A percentile compares a stretch with the other conserved stretches of the same genome.
These are phyloP conservation scores for Capillidium rhysosporum DNA, from an alignment of 371 early-diverging fungal species.

Conservation along the genomic window DNA sequence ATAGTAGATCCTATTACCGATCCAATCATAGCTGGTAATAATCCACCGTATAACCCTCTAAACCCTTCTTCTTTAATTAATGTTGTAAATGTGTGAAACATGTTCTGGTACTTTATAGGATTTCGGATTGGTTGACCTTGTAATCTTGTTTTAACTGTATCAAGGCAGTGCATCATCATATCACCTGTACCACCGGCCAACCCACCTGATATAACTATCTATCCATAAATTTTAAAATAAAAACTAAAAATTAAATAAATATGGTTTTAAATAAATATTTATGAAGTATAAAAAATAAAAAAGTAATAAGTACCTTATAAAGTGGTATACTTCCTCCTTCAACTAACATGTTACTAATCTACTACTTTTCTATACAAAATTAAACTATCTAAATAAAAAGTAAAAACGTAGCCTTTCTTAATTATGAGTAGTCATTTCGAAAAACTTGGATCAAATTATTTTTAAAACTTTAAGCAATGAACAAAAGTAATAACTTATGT, in stretches of 20 bases:
- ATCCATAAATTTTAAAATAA: not conserved
- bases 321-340: too few relatives aligned
- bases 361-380: too few relatives aligned
- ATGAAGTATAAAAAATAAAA: too few relatives aligned
- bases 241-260: not conserved
- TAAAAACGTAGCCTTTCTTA: too few relatives aligned
- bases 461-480: too few relatives aligned
- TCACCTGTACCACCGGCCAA: conserved; percentile 51
- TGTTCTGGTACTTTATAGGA: conserved; percentile 32
- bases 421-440: too few relatives aligned
- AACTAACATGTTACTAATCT: too few relatives aligned
- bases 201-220: conserved; percentile 47
- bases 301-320: too few relatives aligned
- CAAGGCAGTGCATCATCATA: conserved; percentile 56
- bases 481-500: too few relatives aligned
- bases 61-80: conserved; percentile 46
- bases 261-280: too few relatives aligned
- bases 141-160: conserved; percentile 60
- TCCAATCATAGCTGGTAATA: conserved; percentile 50
- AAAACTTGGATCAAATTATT: too few relatives aligned
- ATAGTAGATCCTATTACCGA: conserved; percentile 46
- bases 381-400: too few relatives aligned
- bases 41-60: conserved; percentile 50
- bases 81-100: conserved; percentile 38
- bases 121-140: conserved; percentile 31